A percentile compares a stretch with the other conserved stretches of the same genome.
Evolutionary conservation across 78 protist species (phyloP).

Genomic region (Dictyostelium brefeldianum): DNA sequence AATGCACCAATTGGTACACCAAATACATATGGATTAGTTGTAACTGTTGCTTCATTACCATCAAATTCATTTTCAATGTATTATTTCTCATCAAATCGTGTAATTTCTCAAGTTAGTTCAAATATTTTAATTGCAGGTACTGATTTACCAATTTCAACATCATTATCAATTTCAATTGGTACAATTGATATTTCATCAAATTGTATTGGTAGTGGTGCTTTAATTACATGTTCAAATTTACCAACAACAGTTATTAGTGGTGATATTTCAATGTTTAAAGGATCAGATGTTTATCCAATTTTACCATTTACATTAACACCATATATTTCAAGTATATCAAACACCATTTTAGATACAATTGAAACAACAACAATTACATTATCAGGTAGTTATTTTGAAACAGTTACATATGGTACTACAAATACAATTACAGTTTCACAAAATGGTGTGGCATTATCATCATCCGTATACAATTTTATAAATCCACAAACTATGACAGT

Average conservation of each 20-base stretch:
- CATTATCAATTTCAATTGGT: background rate
- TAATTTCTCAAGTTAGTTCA: background rate
- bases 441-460: background rate
- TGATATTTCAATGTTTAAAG: background rate
- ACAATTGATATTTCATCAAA: background rate
- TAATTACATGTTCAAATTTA: background rate
- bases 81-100: background rate
- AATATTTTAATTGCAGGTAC: background rate
- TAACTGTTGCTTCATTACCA: background rate
- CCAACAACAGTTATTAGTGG: background rate
- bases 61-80: background rate
- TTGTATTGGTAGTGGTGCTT: background rate
- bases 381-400: slow-evolving; percentile 35
- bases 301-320: slow-evolving; percentile 4
- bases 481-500: background rate
- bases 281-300: background rate
- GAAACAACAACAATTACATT: slow-evolving; percentile 3
- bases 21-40: background rate
- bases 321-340: background rate
- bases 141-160: background rate
- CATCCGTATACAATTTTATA: background rate
- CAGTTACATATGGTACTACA: background rate
- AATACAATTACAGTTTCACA: background rate
- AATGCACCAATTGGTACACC: background rate
- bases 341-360: background rate